A percentile compares a stretch with the other conserved stretches of the same genome.
Evolutionary conservation across 352 stramenopile species (phyloP).

Genomic region (Saprolegnia diclina): DNA sequence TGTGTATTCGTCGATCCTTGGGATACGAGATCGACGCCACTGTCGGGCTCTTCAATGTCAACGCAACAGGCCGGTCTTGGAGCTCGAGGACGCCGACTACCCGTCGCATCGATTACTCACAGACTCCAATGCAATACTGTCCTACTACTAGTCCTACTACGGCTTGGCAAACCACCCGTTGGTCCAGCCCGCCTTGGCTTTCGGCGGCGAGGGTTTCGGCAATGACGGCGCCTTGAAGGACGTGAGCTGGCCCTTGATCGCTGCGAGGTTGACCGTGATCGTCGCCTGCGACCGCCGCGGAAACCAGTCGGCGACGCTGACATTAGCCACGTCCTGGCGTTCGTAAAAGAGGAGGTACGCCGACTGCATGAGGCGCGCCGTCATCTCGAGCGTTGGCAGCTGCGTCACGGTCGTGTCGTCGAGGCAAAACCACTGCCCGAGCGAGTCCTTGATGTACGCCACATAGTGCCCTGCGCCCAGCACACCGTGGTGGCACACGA

Average conservation of each 20-base stretch:
- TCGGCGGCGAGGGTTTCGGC: neutral
- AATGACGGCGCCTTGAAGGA: conserved; percentile 29
- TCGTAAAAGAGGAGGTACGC: conserved; percentile 72
- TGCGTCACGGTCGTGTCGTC: conserved; percentile 78
- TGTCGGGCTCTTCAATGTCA: conserved; percentile 75
- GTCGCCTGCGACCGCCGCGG: conserved; percentile 46
- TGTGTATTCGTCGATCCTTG: no score
- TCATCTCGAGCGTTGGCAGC: conserved; percentile 28
- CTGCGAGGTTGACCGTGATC: conserved; percentile 38
- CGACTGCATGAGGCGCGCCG: conserved; percentile 39
- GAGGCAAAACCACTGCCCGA: conserved; percentile 89
- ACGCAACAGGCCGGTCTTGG: conserved; percentile 56
- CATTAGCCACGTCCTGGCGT: conserved; percentile 64
- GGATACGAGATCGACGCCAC: conserved; percentile 59
- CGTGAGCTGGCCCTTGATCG: conserved; percentile 40
- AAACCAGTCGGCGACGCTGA: conserved; percentile 60
- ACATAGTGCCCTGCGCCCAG: conserved; percentile 92
- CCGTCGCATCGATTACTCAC: conserved; percentile 68
- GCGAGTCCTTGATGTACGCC: conserved; percentile 40
- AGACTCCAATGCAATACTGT: conserved; percentile 39
- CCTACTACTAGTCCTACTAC: neutral
- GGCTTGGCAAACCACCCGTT: conserved; percentile 2
- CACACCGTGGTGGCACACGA: conserved; percentile 93
- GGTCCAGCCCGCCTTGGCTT: neutral
- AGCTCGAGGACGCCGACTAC: conserved; percentile 60